Percentiles rank a stretch among this genome's conserved stretches.
These are phyloP conservation scores for Guyanaporus albipodus DNA, from an alignment of 768 basidiomycete genomes.

Conservation along the genomic window DNA sequence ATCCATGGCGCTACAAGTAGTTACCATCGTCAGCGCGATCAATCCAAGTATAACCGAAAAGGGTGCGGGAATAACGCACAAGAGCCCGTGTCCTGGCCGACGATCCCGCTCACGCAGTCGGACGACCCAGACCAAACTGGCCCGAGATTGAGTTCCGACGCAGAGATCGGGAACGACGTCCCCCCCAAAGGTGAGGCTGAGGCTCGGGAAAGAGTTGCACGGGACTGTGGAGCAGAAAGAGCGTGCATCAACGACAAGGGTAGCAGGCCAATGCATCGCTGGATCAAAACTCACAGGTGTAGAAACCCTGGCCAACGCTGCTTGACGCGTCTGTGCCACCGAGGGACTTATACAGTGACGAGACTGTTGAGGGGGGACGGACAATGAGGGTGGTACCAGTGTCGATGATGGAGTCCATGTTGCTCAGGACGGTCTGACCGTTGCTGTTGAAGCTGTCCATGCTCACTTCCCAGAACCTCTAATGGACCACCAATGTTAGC, in stretches of 20 bases:
- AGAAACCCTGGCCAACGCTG: constrained; percentile 23
- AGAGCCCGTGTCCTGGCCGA: constrained; percentile 3
- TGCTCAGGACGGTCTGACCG: background rate
- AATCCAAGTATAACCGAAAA: no score
- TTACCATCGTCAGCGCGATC: no score
- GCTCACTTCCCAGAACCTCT: constrained; percentile 15
- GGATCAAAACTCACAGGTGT: constrained; percentile 28
- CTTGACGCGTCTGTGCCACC: no score
- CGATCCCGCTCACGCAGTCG: constrained; percentile 32
- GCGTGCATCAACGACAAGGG: constrained; percentile 6
- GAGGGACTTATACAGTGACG: background rate
- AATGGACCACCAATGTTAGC: constrained; percentile 1
- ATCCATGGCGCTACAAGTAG: constrained; percentile 33
- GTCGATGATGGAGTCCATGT: constrained; percentile 12
- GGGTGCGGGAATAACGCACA: constrained; percentile 5
- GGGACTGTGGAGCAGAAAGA: constrained; percentile 19
- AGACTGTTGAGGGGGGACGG: constrained; percentile 2
- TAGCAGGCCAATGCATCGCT: constrained; percentile 1
- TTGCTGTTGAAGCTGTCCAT: constrained; percentile 7
- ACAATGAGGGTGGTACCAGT: constrained; percentile 18
- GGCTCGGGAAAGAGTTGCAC: constrained; percentile 24
- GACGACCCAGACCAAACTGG: constrained; percentile 15
- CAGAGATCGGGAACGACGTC: constrained; percentile 30
- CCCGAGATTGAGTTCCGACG: constrained; percentile 38
- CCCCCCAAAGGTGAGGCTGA: constrained; percentile 38